Percentiles rank a stretch among this genome's conserved stretches.
These are phyloP conservation scores for Camelina laxa DNA, from an alignment of 345 rosid genomes.

Conservation along the genomic window DNA sequence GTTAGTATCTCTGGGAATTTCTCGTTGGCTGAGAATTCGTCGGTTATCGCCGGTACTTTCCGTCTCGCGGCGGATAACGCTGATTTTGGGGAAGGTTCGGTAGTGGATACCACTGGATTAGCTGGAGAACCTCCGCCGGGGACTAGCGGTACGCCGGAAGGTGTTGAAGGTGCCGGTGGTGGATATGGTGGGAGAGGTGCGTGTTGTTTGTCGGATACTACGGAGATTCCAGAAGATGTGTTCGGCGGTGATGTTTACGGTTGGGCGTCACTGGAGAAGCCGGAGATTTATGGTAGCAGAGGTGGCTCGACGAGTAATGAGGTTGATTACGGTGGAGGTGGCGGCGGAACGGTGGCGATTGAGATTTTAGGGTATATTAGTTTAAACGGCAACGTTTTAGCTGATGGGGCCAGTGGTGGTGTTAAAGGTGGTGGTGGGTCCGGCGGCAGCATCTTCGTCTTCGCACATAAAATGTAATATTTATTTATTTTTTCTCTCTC, in stretches of 20 bases:
- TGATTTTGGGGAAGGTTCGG: constrained; percentile 57
- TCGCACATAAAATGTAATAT: constrained; percentile 76
- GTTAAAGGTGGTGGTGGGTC: constrained; percentile 95
- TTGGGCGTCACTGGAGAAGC: constrained; percentile 72
- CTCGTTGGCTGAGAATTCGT: constrained; percentile 63
- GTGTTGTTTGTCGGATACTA: constrained; percentile 65
- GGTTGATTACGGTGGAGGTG: constrained; percentile 88
- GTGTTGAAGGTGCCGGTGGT: constrained; percentile 89
- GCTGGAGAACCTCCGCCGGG: constrained; percentile 80
- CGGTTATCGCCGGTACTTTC: constrained; percentile 69
- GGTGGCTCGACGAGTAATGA: constrained; percentile 90
- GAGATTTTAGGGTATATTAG: constrained; percentile 49
- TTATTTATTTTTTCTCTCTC: neutral
- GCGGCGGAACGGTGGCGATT: constrained; percentile 80
- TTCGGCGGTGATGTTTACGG: constrained; percentile 97
- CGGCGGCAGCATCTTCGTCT: constrained; percentile 85
- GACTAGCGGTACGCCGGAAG: constrained; percentile 93
- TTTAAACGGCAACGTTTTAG: constrained; percentile 69
- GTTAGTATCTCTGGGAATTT: constrained; percentile 78
- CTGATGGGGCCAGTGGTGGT: constrained; percentile 93
- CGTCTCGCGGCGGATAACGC: constrained; percentile 70
- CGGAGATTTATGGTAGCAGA: constrained; percentile 77
- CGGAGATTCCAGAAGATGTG: constrained; percentile 76
- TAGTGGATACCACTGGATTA: constrained; percentile 68
- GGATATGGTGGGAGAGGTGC: constrained; percentile 99